These are phyloP conservation scores for Fusarium albosuccineum DNA, from an alignment of 2,329 filamentous ascomycete genomes.

Conservation along the genomic window DNA sequence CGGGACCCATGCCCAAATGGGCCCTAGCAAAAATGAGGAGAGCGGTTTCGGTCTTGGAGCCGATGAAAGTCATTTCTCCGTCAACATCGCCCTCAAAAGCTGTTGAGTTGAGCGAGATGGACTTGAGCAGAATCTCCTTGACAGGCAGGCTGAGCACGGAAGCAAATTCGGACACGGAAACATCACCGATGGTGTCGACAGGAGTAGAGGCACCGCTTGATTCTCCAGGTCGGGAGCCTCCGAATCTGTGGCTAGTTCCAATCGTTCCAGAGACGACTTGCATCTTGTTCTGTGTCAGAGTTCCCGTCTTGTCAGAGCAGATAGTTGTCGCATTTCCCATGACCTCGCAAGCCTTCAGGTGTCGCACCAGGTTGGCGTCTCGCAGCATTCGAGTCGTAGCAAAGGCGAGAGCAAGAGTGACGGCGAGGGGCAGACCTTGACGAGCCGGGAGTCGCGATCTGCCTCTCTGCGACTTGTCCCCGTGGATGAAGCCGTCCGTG, in stretches of 20 bases:
- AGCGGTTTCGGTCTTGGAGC: slow-evolving; percentile 83
- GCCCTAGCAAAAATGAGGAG: slow-evolving; percentile 77
- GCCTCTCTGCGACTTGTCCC: too few species aligned
- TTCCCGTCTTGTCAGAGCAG: slow-evolving; percentile 77
- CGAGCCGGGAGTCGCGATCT: too few species aligned
- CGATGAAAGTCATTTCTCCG: slow-evolving; percentile 75
- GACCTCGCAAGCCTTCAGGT: slow-evolving; percentile 82
- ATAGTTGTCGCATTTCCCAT: slow-evolving; percentile 84
- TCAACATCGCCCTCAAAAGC: slow-evolving; percentile 82
- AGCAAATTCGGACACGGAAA: slow-evolving; percentile 61
- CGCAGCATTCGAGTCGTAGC: slow-evolving; percentile 82
- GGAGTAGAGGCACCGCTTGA: slow-evolving; percentile 43
- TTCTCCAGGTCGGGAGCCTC: slow-evolving; percentile 52
- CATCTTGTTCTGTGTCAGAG: slow-evolving; percentile 77
- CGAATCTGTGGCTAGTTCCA: slow-evolving; percentile 68
- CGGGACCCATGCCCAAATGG: slow-evolving; percentile 74
- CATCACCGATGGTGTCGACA: slow-evolving; percentile 52
- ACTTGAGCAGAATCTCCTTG: slow-evolving; percentile 69
- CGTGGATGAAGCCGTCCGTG: too few species aligned
- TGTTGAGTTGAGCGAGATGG: slow-evolving; percentile 76
- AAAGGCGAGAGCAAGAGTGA: slow-evolving; percentile 82
- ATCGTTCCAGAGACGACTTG: slow-evolving; percentile 73
- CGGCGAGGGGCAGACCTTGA: too few species aligned
- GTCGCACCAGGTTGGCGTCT: slow-evolving; percentile 82
- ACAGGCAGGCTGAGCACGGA: slow-evolving; percentile 60